Evolutionary conservation across 139 green algal genomes (phyloP), one percentile per base, ranked within the genome.

Genomic region (Chlorella sp.): DNA sequence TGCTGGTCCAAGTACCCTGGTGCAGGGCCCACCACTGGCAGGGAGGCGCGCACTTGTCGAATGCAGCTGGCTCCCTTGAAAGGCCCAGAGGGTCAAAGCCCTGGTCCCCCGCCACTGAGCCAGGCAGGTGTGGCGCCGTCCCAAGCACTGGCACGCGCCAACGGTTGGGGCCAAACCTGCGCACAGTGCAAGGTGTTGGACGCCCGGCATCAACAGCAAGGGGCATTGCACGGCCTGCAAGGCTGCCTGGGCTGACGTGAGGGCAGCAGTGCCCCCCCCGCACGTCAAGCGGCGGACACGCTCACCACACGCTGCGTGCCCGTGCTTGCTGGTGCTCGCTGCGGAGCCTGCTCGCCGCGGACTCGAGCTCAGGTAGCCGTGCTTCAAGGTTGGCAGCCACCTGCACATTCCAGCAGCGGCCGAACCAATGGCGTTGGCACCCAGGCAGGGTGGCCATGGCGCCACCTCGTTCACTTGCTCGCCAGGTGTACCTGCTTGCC

Each of bases 51-150:
- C n/a, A n/a, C n/a, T n/a, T n/a, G n/a, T n/a, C 42, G 62, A 85
- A 84, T 1, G 50, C 30, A 0, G 32, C 68, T 0, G 67, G 70
- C 35, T 88, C 73, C n/a, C 2, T 20, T 0, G 65, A 49, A 32
- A 92, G 77, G 0, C 78, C 74, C 59, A 92, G 65, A 0, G 87
- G 87, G 73, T 92, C 87, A 75, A 90, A 92, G 0, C 87, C 87
- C 36, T 80, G 81, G 74, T 92, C 87, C 0, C 87, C 87, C 1
- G 86, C 77, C 6, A 80, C 59, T 30, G 26, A 10, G 1, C 86
- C 86, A 0, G 1, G 59, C 32, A 91, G 74, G 65, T 89, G 84
- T 1, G 62, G 29, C 31, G 42, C 79, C 23, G 42, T 36, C 32
- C 29, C 83, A 72, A 61, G 83, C n/a, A 27, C 84, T 2, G 83